Conservation (phyloP, 176 grass and related monocot species). For the Puya raimondii region DNA sequence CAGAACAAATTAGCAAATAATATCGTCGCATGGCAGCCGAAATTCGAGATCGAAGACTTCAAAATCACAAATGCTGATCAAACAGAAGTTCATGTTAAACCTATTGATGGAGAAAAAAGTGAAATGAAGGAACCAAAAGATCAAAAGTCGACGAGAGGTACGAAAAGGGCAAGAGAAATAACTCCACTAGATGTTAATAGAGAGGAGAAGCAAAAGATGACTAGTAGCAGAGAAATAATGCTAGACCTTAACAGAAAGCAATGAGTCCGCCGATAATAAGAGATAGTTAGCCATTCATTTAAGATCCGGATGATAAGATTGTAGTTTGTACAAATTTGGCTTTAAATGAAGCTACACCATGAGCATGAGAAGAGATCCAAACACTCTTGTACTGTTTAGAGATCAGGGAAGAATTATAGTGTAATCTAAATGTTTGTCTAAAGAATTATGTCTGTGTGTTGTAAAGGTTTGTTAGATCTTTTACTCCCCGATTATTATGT, state of each 20-base stretch:
- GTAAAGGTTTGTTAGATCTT: no score
- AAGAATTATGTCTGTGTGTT: no score
- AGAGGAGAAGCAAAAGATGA: background rate
- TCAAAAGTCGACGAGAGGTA: slow-evolving; percentile 10
- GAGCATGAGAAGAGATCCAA: no score
- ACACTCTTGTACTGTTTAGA: no score
- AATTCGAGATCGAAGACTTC: slow-evolving; percentile 31
- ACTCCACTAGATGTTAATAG: background rate
- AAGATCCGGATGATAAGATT: background rate
- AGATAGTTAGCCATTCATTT: slow-evolving; percentile 7
- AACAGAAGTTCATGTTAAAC: slow-evolving; percentile 10
- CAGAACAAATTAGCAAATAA: slow-evolving; percentile 9
- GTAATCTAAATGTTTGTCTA: no score
- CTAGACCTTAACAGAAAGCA: slow-evolving; percentile 9
- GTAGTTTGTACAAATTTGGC: no score
- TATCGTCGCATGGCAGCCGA: slow-evolving; percentile 10
- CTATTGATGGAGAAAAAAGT: background rate
- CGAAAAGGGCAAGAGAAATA: slow-evolving; percentile 22
- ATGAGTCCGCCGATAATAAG: slow-evolving; percentile 11
- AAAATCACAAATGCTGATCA: slow-evolving; percentile 4
- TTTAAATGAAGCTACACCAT: no score
- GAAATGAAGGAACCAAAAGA: background rate
- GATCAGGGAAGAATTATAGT: no score
- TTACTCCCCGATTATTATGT: no score
- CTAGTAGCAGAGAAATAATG: background rate